Conservation (phyloP, 148 eudicot genomes). For the Rhododendron griersonianum region DNA sequence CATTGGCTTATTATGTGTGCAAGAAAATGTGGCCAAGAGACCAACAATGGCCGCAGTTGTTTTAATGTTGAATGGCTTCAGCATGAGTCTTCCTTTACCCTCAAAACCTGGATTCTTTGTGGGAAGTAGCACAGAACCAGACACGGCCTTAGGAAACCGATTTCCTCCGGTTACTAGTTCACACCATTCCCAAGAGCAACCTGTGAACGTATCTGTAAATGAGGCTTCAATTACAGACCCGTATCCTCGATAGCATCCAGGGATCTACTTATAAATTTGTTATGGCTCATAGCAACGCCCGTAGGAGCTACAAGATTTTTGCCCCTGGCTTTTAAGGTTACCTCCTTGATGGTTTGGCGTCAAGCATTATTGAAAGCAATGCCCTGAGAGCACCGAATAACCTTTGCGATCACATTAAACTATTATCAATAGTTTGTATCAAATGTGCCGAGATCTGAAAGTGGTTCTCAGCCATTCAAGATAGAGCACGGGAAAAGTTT, state of each 20-base stretch:
- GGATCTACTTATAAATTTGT: neutral
- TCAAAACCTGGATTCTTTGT: constrained; percentile 23
- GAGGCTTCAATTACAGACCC: constrained; percentile 18
- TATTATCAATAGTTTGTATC: neutral
- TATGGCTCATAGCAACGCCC: neutral
- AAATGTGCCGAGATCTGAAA: neutral
- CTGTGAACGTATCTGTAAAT: neutral
- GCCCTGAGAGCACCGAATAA: neutral
- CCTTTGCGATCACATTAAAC: neutral
- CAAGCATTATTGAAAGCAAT: neutral
- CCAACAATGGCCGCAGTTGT: constrained; percentile 33
- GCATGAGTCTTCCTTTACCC: constrained; percentile 23
- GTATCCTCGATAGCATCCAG: neutral
- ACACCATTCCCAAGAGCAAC: neutral
- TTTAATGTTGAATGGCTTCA: constrained; percentile 25
- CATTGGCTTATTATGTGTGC: constrained; percentile 34
- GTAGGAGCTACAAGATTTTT: neutral
- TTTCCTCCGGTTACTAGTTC: neutral
- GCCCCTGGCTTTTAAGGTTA: neutral
- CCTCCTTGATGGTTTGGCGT: neutral
- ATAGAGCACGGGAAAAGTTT: neutral
- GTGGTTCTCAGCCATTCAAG: neutral
- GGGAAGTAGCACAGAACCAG: neutral
- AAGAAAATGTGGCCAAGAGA: constrained; percentile 26
- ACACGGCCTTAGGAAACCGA: neutral